Evolutionary conservation across 2,329 filamentous ascomycete species (phyloP).

Genomic region (Monilinia fructicola): DNA sequence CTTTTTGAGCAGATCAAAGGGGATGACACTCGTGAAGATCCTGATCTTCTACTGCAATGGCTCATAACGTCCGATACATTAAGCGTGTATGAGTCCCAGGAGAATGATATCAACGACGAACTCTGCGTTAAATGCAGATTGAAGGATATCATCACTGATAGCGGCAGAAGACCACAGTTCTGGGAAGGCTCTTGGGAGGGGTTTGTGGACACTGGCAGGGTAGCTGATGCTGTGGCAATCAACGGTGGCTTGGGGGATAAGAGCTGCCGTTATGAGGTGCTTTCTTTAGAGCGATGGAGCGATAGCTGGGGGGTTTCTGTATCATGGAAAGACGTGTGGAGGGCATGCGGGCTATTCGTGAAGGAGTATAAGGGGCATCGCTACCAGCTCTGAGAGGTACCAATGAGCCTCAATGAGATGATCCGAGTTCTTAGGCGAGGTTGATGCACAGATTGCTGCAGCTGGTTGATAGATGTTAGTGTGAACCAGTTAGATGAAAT

Average conservation of each 20-base stretch:
- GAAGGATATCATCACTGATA: slow-evolving; percentile 1
- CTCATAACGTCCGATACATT: neutral
- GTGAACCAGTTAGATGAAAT: too few species aligned
- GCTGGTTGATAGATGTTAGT: too few species aligned
- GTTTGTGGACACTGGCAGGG: neutral
- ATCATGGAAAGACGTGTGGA: neutral
- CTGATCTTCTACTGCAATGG: neutral
- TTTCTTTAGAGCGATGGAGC: neutral
- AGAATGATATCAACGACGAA: neutral
- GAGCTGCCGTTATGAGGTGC: neutral
- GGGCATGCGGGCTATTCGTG: neutral
- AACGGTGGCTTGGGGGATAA: neutral
- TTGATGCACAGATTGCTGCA: too few species aligned
- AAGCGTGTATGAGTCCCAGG: neutral
- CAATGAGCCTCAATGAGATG: neutral
- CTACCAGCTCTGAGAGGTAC: neutral
- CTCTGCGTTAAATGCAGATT: slow-evolving; percentile 13
- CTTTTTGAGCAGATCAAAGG: neutral
- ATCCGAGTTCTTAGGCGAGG: too few species aligned
- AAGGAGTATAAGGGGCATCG: neutral
- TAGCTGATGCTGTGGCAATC: neutral
- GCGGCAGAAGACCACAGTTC: neutral
- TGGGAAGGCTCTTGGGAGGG: neutral
- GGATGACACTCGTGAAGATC: neutral
- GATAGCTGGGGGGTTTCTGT: neutral